Percentiles rank a stretch among this genome's conserved stretches.
Evolutionary conservation across 1,139 yeast species (phyloP).

Genomic region (Kurtzmaniella quercitrusa): DNA sequence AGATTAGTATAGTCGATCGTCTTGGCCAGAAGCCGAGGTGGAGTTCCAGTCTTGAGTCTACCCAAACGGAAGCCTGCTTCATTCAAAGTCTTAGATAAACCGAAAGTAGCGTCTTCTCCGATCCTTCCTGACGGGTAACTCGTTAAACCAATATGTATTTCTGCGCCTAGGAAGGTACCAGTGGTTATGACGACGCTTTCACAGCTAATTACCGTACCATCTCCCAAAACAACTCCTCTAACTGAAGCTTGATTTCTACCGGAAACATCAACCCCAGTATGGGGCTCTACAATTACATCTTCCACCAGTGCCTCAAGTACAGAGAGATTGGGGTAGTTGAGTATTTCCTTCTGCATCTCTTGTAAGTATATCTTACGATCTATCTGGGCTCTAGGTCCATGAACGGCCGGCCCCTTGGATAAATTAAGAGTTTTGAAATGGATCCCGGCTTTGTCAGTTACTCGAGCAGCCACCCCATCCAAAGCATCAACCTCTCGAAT

Average conservation of each 20-base stretch:
- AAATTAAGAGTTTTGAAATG: constrained; percentile 85
- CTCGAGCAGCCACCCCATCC: constrained; percentile 83
- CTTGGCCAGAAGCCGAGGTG: constrained; percentile 74
- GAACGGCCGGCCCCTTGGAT: constrained; percentile 94
- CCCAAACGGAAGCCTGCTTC: constrained; percentile 83
- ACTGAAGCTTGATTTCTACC: constrained; percentile 44
- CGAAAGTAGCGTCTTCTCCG: constrained; percentile 90
- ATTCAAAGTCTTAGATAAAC: constrained; percentile 72
- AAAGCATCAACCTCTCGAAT: constrained; percentile 92
- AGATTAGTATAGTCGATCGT: constrained; percentile 65
- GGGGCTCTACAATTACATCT: constrained; percentile 69
- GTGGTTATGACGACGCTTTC: constrained; percentile 83
- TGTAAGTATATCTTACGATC: constrained; percentile 74
- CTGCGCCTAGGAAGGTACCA: constrained; percentile 93
- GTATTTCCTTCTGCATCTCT: constrained; percentile 74
- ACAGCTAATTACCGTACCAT: constrained; percentile 59
- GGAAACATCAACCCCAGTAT: constrained; percentile 19
- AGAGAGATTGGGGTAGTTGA: constrained; percentile 53
- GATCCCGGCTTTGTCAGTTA: constrained; percentile 90
- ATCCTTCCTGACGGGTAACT: constrained; percentile 87
- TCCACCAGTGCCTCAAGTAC: constrained; percentile 76
- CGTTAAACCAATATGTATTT: constrained; percentile 83
- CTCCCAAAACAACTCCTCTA: constrained; percentile 67
- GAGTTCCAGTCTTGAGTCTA: constrained; percentile 94
- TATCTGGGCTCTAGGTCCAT: constrained; percentile 98